Evolutionary conservation across 176 grass and related monocot genomes (phyloP).

Genomic region (Aechmea fasciata): DNA sequence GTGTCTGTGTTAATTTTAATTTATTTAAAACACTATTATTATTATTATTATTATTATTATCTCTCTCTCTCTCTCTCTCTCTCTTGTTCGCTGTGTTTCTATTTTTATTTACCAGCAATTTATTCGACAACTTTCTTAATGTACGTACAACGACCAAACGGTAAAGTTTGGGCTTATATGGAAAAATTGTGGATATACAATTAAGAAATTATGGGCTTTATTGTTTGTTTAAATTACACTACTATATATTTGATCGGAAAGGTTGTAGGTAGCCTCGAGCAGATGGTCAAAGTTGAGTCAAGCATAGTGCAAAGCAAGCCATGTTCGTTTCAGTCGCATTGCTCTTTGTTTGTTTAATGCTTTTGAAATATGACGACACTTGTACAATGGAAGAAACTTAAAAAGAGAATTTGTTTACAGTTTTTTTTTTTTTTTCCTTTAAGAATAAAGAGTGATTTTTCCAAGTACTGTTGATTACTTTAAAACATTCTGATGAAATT

Average conservation of each 20-base stretch:
- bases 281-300: not conserved
- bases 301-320: not conserved
- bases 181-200: constrained; percentile 12
- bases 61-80: too few species aligned
- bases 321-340: not conserved
- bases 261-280: not conserved
- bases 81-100: not conserved
- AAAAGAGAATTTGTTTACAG: too few species aligned
- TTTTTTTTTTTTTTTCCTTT: too few species aligned
- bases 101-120: constrained; percentile 4
- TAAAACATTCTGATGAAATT: too few species aligned
- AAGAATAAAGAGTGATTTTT: too few species aligned
- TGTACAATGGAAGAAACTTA: too few species aligned
- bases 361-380: too few species aligned
- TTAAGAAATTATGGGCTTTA: not conserved
- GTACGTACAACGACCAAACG: not conserved
- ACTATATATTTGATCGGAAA: too few species aligned
- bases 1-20: not conserved
- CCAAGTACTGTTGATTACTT: too few species aligned
- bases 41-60: too few species aligned
- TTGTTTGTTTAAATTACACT: not conserved
- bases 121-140: constrained; percentile 2
- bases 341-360: too few species aligned
- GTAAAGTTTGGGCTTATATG: constrained; percentile 5
- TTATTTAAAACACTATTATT: not conserved